Evolutionary conservation across 768 basidiomycete genomes (phyloP).

Genomic region (Mycena maculata): DNA sequence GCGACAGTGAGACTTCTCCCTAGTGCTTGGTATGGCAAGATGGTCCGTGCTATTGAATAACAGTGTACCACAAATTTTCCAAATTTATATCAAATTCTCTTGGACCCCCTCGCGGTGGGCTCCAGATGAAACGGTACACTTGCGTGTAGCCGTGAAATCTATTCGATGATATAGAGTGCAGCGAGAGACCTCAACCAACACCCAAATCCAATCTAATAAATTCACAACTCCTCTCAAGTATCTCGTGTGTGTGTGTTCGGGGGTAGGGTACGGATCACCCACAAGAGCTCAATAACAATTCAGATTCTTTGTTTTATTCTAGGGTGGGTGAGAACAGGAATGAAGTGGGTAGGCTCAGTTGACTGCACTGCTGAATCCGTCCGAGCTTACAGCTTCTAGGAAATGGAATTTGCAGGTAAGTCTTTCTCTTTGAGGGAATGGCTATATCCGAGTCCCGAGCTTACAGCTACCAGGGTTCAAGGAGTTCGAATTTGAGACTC

Average conservation of each 20-base stretch:
- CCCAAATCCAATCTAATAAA: background rate
- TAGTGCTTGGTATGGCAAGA: background rate
- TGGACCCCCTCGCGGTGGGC: slow-evolving; percentile 1
- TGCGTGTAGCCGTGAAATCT: slow-evolving; percentile 6
- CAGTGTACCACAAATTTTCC: background rate
- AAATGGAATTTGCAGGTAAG: too few species aligned
- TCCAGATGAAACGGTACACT: slow-evolving; percentile 12
- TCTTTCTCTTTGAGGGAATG: too few species aligned
- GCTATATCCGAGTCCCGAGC: background rate
- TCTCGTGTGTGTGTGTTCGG: slow-evolving; percentile 38
- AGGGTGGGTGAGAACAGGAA: background rate
- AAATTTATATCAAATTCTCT: background rate
- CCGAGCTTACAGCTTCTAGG: slow-evolving; percentile 3
- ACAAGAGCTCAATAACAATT: background rate
- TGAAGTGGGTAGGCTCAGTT: background rate
- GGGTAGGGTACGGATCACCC: slow-evolving; percentile 5
- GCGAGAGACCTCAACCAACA: background rate
- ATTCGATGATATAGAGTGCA: background rate
- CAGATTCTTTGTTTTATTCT: background rate
- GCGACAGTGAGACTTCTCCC: background rate
- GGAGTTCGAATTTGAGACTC: background rate
- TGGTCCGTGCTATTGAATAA: background rate
- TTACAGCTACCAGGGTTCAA: background rate
- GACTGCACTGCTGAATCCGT: background rate
- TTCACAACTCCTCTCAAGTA: slow-evolving; percentile 1